Evolutionary conservation across 164 flowering plant species (phyloP).

Genomic region (Vitis cinerea): DNA sequence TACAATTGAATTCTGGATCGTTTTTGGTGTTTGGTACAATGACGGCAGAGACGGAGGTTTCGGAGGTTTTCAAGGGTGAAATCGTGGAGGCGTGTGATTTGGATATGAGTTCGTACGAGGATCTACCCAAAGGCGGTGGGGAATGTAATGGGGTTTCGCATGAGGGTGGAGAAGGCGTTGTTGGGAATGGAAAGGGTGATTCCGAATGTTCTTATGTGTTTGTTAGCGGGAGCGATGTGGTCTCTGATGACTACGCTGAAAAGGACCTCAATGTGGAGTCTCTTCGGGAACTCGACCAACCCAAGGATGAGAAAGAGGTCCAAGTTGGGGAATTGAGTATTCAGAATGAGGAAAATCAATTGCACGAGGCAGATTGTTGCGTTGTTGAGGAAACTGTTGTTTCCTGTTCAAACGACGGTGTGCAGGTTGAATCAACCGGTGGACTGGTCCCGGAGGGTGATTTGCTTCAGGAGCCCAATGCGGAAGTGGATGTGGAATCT

Average conservation of each 20-base stretch:
- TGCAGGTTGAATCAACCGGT: background rate
- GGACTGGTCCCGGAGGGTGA: background rate
- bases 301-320: background rate
- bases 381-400: background rate
- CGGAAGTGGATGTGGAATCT: background rate
- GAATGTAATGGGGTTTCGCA: constrained; percentile 4
- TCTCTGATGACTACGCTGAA: background rate
- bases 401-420: background rate
- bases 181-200: constrained; percentile 1
- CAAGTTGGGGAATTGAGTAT: background rate
- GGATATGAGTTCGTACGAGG: constrained; percentile 2
- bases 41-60: constrained; percentile 19
- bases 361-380: background rate
- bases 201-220: constrained; percentile 36
- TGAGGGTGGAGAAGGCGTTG: background rate
- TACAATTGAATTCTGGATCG: background rate
- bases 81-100: background rate
- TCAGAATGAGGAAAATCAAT: background rate
- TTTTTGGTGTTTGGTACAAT: constrained; percentile 14
- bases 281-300: background rate
- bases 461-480: background rate
- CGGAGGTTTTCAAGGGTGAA: background rate
- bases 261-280: constrained; percentile 9
- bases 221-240: constrained; percentile 15
- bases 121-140: constrained; percentile 3